Evolutionary conservation across 2,329 filamentous ascomycete species (phyloP).

Genomic region (Amauroascus niger): DNA sequence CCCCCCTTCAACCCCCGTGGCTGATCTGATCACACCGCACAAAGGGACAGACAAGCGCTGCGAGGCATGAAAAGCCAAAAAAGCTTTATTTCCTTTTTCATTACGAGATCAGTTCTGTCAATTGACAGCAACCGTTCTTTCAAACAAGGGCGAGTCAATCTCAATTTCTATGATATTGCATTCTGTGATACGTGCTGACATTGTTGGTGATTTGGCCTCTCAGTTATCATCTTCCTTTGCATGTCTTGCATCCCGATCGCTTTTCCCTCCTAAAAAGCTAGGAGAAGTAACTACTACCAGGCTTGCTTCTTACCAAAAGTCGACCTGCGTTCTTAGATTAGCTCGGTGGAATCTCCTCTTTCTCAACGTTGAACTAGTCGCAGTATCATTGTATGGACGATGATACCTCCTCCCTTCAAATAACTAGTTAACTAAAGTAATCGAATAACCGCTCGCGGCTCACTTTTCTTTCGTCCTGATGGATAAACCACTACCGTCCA

Average conservation of each 20-base stretch:
- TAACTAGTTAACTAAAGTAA: not conserved
- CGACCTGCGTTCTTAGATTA: not conserved
- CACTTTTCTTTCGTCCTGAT: not conserved
- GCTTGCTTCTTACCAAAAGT: not conserved
- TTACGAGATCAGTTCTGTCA: not conserved
- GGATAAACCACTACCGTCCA: conserved; percentile 6
- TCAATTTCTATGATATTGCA: not conserved
- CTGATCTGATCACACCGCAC: no score
- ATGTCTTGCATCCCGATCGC: not conserved
- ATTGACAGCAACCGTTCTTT: not conserved
- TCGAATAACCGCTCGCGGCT: not conserved
- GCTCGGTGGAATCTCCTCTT: not conserved
- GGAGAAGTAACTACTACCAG: not conserved
- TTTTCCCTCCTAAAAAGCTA: not conserved
- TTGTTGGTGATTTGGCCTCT: not conserved
- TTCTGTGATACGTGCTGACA: not conserved
- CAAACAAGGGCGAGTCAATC: not conserved
- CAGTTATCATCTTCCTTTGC: not conserved
- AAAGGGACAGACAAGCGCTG: no score
- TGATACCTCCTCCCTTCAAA: not conserved
- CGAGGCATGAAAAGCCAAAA: conserved; percentile 6
- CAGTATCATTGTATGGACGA: not conserved
- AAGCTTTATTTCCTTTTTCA: not conserved
- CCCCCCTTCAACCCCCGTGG: no score
- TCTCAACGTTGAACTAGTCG: not conserved